Conservation (phyloP, 768 basidiomycete species). For the Macrolepiota dolichaula region DNA sequence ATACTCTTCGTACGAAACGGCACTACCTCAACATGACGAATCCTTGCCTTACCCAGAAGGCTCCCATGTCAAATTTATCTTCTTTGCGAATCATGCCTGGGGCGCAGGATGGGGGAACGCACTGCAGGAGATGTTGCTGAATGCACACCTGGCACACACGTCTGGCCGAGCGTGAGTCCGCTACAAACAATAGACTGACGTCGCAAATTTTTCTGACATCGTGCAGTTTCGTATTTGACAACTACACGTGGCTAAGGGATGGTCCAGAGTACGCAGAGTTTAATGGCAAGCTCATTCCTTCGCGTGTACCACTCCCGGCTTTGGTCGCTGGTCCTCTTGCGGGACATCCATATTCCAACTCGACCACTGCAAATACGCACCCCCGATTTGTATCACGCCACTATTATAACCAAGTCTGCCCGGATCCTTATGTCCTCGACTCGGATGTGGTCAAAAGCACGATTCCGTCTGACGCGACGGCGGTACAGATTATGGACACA, state of each 20-base stretch:
- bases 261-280: conserved; percentile 38
- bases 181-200: not conserved
- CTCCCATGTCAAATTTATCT: conserved; percentile 39
- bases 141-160: conserved; percentile 44
- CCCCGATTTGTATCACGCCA: conserved; percentile 44
- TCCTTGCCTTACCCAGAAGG: conserved; percentile 38
- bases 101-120: conserved; percentile 61
- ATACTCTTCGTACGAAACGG: conserved; percentile 40
- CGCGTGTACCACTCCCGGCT: conserved; percentile 51
- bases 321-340: conserved; percentile 43
- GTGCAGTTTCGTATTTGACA: conserved; percentile 53
- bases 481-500: conserved; percentile 32
- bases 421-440: conserved; percentile 20
- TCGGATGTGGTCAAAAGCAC: conserved; percentile 24
- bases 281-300: conserved; percentile 49
- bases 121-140: conserved; percentile 55
- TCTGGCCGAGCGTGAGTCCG: conserved; percentile 44
- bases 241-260: conserved; percentile 52
- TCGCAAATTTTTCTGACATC: not conserved
- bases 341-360: not conserved
- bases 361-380: conserved; percentile 21
- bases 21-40: conserved; percentile 41
- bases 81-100: conserved; percentile 44
- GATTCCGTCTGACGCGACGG: conserved; percentile 21
- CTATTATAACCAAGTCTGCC: conserved; percentile 48